A percentile compares a stretch with the other conserved stretches of the same genome.
phyloP scores from a whole-genome alignment of 306 rosid species.

The Spatholobus suberectus region DNA sequence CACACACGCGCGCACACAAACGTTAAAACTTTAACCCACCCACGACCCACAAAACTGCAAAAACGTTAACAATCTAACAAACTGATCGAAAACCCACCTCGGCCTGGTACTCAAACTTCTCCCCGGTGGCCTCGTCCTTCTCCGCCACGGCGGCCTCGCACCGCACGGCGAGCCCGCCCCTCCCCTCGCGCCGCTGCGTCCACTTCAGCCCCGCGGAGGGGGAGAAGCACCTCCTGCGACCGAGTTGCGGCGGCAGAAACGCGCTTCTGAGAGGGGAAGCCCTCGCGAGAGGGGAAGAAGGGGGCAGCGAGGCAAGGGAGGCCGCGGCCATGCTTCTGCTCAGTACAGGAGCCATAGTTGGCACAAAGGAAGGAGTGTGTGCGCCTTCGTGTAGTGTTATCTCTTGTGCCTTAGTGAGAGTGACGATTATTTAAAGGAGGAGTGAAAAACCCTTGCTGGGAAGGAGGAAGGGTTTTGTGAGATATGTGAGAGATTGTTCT shows the following conservation, averaged over 20 bases:
- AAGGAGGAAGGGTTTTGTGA: conserved; percentile 39
- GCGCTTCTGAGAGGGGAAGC: conserved; percentile 53
- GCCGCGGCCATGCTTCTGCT: conserved; percentile 68
- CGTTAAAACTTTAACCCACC: conserved; percentile 6
- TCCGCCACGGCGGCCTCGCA: conserved; percentile 93
- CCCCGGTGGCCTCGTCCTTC: conserved; percentile 77
- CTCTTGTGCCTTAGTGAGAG: background rate
- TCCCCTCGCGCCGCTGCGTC: conserved; percentile 41
- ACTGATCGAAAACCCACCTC: conserved; percentile 62
- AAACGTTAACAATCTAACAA: background rate
- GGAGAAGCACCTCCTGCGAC: conserved; percentile 47
- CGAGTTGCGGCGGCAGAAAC: conserved; percentile 64
- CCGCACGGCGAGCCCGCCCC: conserved; percentile 54
- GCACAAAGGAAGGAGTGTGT: background rate
- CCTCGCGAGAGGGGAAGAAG: conserved; percentile 56
- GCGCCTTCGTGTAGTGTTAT: conserved; percentile 2
- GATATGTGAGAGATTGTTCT: conserved; percentile 43
- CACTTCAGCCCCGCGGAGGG: conserved; percentile 56
- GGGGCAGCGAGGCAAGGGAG: conserved; percentile 67
- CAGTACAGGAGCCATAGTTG: conserved; percentile 78
- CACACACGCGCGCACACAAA: background rate
- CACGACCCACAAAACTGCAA: background rate
- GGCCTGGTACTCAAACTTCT: conserved; percentile 94
- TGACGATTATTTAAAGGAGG: background rate
- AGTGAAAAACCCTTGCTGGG: background rate